These are phyloP conservation scores for Fusarium beomiforme DNA, from an alignment of 2,329 filamentous ascomycete genomes.

Conservation along the genomic window DNA sequence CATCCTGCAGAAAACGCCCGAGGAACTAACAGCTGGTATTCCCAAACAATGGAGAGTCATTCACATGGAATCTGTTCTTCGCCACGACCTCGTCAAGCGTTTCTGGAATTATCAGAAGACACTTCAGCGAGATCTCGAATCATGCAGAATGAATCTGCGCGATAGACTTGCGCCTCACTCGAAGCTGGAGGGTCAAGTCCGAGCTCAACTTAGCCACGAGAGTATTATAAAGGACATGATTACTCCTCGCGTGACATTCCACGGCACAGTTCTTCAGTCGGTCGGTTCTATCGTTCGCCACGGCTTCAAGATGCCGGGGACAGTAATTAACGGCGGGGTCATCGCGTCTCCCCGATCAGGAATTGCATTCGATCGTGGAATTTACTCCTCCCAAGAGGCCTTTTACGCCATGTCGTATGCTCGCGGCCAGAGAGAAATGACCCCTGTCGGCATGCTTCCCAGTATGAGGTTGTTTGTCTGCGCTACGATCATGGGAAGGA, in stretches of 20 bases:
- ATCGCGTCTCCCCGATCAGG: constrained; percentile 41
- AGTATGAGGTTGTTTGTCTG: constrained; percentile 56
- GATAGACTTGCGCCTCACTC: constrained; percentile 25
- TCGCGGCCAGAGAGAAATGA: constrained; percentile 41
- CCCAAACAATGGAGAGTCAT: constrained; percentile 43
- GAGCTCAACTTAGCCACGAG: constrained; percentile 25
- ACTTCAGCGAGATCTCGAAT: constrained; percentile 41
- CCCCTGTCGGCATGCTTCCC: constrained; percentile 45
- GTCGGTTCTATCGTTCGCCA: constrained; percentile 56
- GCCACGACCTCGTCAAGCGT: constrained; percentile 44
- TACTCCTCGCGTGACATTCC: constrained; percentile 51
- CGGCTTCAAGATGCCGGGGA: constrained; percentile 53
- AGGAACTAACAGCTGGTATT: constrained; percentile 10
- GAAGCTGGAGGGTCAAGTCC: constrained; percentile 6
- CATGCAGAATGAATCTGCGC: constrained; percentile 1
- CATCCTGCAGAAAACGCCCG: constrained; percentile 11
- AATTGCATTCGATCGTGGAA: constrained; percentile 52
- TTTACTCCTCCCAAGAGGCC: constrained; percentile 56
- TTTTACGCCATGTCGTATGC: constrained; percentile 52
- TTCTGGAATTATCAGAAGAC: constrained; percentile 44
- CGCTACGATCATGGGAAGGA: constrained; percentile 57
- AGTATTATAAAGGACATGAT: constrained; percentile 50
- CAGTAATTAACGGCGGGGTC: constrained; percentile 19
- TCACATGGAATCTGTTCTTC: constrained; percentile 53
- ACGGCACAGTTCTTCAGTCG: constrained; percentile 50